A percentile compares a stretch with the other conserved stretches of the same genome.
Evolutionary conservation across 148 eudicot species (phyloP).

Genomic region (Chenopodium suecicum): DNA sequence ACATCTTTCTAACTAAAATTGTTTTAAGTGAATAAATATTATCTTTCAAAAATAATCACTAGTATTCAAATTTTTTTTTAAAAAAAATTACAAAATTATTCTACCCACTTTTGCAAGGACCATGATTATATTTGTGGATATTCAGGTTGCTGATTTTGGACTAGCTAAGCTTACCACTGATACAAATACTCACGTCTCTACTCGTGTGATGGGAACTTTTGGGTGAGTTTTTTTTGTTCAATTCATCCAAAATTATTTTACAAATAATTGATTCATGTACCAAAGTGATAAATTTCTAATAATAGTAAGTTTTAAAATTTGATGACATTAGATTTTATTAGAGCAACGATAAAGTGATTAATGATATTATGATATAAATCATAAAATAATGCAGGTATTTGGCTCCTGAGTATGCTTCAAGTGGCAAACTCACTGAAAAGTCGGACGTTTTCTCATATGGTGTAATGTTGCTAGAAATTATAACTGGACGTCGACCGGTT

Average conservation of each 20-base stretch:
- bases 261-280: too few relatives aligned
- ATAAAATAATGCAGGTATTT: conserved; percentile 47
- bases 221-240: conserved; percentile 43
- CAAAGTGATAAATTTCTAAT: too few relatives aligned
- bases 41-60: too few relatives aligned
- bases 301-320: too few relatives aligned
- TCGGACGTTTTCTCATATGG: conserved; percentile 90
- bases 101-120: background rate
- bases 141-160: conserved; percentile 93
- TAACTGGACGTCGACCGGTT: conserved; percentile 73
- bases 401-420: conserved; percentile 89
- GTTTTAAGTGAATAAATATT: too few relatives aligned
- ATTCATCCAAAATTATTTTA: too few relatives aligned
- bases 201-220: conserved; percentile 95
- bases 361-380: background rate
- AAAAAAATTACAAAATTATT: too few relatives aligned
- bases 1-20: too few relatives aligned
- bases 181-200: conserved; percentile 74
- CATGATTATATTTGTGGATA: background rate
- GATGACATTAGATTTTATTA: too few relatives aligned
- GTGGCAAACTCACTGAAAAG: conserved; percentile 82
- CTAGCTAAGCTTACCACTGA: conserved; percentile 79
- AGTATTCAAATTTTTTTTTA: too few relatives aligned
- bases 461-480: conserved; percentile 77
- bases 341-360: too few relatives aligned